Evolutionary conservation across 371 early-diverging fungal species (phyloP).

Genomic region (Choanephora cucurbitarum): DNA sequence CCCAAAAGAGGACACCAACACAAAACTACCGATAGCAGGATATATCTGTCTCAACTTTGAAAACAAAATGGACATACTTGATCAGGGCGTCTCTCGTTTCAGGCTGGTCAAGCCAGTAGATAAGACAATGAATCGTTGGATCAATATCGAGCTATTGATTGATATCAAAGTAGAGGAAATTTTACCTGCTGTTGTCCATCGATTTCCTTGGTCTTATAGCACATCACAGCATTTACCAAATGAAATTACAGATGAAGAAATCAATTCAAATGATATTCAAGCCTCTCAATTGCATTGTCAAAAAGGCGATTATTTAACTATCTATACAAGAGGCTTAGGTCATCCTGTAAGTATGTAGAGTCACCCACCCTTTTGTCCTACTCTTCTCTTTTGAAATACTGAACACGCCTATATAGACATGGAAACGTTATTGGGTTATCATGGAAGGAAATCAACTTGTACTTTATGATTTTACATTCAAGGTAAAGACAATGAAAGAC

Average conservation of each 20-base stretch:
- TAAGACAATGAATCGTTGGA: constrained; percentile 12
- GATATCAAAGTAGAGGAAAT: constrained; percentile 25
- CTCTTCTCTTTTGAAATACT: no score
- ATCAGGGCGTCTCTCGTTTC: constrained; percentile 23
- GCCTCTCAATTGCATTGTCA: constrained; percentile 20
- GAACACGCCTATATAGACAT: constrained; percentile 12
- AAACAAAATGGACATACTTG: constrained; percentile 15
- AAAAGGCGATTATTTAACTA: constrained; percentile 22
- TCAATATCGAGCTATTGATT: constrained; percentile 21
- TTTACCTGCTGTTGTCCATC: constrained; percentile 15
- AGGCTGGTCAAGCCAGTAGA: constrained; percentile 16
- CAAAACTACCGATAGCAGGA: constrained; percentile 13
- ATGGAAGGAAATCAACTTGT: constrained; percentile 15
- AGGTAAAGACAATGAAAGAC: constrained; percentile 13
- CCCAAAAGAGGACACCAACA: background rate
- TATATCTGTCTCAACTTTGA: constrained; percentile 20
- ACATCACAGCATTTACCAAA: background rate
- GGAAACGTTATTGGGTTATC: constrained; percentile 28
- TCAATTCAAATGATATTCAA: constrained; percentile 3
- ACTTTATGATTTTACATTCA: constrained; percentile 26
- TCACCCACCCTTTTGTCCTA: background rate
- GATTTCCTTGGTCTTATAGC: constrained; percentile 22
- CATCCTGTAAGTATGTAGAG: constrained; percentile 20
- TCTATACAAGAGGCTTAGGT: constrained; percentile 26
- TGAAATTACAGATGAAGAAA: constrained; percentile 5